Evolutionary conservation across 257 asterid species (phyloP).

Genomic region (Solanum lycopersicoides): DNA sequence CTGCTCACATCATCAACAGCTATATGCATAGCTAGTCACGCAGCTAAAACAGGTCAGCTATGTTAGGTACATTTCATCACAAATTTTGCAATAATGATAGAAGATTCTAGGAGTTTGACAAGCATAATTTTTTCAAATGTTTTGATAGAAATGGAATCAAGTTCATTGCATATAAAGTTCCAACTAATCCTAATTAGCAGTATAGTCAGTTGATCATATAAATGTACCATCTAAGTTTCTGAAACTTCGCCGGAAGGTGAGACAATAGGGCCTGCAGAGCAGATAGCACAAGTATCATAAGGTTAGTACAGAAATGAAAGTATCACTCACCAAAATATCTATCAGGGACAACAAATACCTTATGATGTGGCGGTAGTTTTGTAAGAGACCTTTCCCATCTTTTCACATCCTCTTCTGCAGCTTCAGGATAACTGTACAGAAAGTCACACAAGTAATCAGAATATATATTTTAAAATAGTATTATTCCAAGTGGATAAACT

Average conservation of each 20-base stretch:
- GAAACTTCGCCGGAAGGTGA: conserved; percentile 69
- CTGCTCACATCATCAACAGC: neutral
- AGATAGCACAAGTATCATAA: conserved; percentile 7
- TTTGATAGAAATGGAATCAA: neutral
- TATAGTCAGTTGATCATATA: neutral
- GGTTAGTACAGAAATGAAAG: neutral
- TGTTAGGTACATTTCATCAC: neutral
- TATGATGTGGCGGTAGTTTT: conserved; percentile 64
- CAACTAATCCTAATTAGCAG: neutral
- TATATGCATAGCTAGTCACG: neutral
- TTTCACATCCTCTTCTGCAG: conserved; percentile 80
- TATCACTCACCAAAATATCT: neutral
- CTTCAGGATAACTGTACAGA: conserved; percentile 76
- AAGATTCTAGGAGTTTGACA: neutral
- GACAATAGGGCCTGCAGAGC: conserved; percentile 68
- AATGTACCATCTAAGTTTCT: conserved; percentile 77
- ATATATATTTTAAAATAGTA: no score
- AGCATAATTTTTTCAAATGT: neutral
- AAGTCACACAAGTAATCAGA: conserved; percentile 3
- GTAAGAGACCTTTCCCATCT: conserved; percentile 72
- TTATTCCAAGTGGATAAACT: neutral
- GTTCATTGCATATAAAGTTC: neutral
- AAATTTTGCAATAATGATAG: neutral
- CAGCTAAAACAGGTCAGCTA: neutral
- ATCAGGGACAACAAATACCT: conserved; percentile 31